A percentile compares a stretch with the other conserved stretches of the same genome.
Conservation (phyloP, 139 green algal species). For the Coelastrella sp. region DNA sequence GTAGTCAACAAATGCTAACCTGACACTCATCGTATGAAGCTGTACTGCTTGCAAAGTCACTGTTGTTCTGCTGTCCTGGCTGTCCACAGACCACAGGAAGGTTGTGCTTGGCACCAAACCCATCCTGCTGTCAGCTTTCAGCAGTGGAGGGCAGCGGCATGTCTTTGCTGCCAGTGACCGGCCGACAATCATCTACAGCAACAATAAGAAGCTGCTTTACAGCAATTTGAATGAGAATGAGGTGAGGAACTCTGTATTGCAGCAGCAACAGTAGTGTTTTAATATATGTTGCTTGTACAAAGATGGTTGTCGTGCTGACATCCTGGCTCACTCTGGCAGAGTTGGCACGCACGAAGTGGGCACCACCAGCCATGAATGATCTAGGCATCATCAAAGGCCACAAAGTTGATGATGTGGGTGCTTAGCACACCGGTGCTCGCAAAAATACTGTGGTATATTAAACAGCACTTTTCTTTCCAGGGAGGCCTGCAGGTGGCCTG, state of each 20-base stretch:
- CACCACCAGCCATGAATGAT: background rate
- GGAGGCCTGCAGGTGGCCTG: background rate
- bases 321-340: too few relatives aligned
- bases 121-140: slow-evolving; percentile 86
- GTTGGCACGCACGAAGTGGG: background rate
- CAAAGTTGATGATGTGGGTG: background rate
- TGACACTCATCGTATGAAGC: too few relatives aligned
- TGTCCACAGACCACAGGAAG: slow-evolving; percentile 77
- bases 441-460: background rate
- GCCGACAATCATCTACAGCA: slow-evolving; percentile 94
- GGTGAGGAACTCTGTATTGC: slow-evolving; percentile 51
- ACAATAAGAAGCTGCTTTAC: slow-evolving; percentile 96
- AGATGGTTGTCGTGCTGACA: background rate
- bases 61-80: slow-evolving; percentile 2
- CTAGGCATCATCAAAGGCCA: too few relatives aligned
- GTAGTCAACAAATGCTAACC: too few relatives aligned
- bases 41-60: background rate
- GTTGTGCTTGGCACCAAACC: slow-evolving; percentile 94
- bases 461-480: slow-evolving; percentile 24
- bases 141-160: slow-evolving; percentile 26
- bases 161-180: slow-evolving; percentile 96
- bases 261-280: background rate
- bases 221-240: slow-evolving; percentile 97
- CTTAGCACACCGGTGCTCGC: background rate
- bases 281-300: background rate